These are phyloP conservation scores for Gentiana macrophylla DNA, from an alignment of 257 asterid species.

Conservation along the genomic window DNA sequence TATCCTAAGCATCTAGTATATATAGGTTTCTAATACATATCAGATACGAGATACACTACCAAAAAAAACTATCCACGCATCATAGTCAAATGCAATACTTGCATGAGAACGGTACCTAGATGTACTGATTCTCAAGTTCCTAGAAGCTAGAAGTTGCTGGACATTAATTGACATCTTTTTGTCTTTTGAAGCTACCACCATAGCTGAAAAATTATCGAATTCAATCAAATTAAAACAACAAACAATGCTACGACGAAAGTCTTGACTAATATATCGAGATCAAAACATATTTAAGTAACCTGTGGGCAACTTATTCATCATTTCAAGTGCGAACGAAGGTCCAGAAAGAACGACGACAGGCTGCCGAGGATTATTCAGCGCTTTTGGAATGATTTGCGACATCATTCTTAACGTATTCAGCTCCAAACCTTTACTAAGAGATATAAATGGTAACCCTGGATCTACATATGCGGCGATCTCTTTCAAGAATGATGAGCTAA, in stretches of 20 bases:
- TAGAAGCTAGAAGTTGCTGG: constrained; percentile 84
- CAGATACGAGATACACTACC: background rate
- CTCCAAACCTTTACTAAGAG: constrained; percentile 95
- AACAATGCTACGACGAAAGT: constrained; percentile 1
- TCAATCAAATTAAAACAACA: constrained; percentile 10
- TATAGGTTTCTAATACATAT: too few species aligned
- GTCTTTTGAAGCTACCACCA: constrained; percentile 94
- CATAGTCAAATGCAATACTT: background rate
- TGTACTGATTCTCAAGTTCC: constrained; percentile 67
- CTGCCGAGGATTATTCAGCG: constrained; percentile 77
- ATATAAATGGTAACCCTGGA: constrained; percentile 81
- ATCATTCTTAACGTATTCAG: constrained; percentile 72
- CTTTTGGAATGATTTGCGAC: constrained; percentile 86
- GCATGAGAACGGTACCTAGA: constrained; percentile 47
- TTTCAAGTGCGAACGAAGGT: constrained; percentile 87
- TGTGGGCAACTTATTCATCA: constrained; percentile 87
- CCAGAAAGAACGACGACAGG: constrained; percentile 83
- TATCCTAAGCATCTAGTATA: too few species aligned
- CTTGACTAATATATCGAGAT: constrained; percentile 5
- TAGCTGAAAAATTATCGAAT: constrained; percentile 26
- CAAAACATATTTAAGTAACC: constrained; percentile 33
- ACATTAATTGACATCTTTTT: constrained; percentile 73
- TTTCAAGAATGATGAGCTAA: constrained; percentile 79
- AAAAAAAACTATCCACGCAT: background rate
- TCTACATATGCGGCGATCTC: constrained; percentile 64